Evolutionary conservation across 768 basidiomycete genomes (phyloP), one percentile per base, ranked within the genome.

Genomic region (Symmetrospora coprosmae): DNA sequence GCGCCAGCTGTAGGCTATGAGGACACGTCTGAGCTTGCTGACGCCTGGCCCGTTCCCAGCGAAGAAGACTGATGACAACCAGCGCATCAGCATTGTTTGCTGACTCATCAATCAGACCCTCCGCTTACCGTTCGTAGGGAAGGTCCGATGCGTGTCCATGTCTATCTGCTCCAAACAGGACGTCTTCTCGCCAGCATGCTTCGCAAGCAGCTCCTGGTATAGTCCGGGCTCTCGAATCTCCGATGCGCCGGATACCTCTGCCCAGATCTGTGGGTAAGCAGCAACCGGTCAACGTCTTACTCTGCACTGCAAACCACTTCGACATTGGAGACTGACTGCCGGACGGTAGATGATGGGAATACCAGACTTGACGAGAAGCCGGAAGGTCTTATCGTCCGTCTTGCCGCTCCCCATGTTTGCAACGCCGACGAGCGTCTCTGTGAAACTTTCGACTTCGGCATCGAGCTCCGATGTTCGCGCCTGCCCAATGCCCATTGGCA

Each of bases 1-100:
- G 69, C 59, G 87, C 91, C 87, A 81, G 69, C 89, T 89, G 72
- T 92, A 97, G 0, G 91, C 94, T 46, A 78, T 80, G 73, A 99
- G 76, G 35, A 97, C 87, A 65, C 90, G 78, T 51, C 91, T 77
- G 56, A 99, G 74, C 74, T 99, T 99, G 50, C 82, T 80, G 13
- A 96, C 90, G 2, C 94, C 94, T 0, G 82, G 86, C 0, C 94
- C 94, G 72, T 94, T 90, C 0, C 92, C 89, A 0, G 89, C 94
- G 74, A 96, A 99, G 76, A 94, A 97, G 30, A 97, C 80, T 21
- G 30, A 11, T 8, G 13, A 17, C 38, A 59, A 43, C 40, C 13
- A 21, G 43, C 21, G 30, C 34, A 7, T 31, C 31, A 21, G 2
- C 21, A 21, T 45, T 33, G n/a, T 6, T n/a, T 16, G 41, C 38